Conservation (phyloP, 1,284 basidiomycete species). For the Cystobasidiaceae sp. region DNA sequence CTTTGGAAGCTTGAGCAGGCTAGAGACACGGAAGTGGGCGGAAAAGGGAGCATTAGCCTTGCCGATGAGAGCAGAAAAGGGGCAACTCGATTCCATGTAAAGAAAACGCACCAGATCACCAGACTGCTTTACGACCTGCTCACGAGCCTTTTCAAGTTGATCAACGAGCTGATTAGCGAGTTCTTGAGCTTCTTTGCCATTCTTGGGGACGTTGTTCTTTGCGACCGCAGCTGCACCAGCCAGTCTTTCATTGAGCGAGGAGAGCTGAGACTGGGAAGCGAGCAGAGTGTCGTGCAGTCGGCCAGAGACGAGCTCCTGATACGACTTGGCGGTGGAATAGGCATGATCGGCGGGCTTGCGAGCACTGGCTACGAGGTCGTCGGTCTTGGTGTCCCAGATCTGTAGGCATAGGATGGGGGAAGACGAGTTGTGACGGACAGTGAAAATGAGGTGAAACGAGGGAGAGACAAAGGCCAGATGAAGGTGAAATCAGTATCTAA, state of each 20-base stretch:
- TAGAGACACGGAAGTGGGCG: too few species aligned
- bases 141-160: constrained; percentile 12
- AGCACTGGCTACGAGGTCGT: constrained; percentile 24
- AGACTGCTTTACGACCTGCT: constrained; percentile 17
- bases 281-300: constrained; percentile 24
- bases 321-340: constrained; percentile 24
- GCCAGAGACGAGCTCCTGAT: constrained; percentile 17
- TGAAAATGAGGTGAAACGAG: background rate
- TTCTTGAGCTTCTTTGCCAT: constrained; percentile 26
- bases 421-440: background rate
- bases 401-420: too few species aligned
- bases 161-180: constrained; percentile 12
- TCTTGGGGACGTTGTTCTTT: constrained; percentile 15
- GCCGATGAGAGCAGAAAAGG: too few species aligned
- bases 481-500: background rate
- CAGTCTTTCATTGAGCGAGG: constrained; percentile 12
- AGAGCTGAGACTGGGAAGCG: background rate
- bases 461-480: too few species aligned
- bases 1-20: constrained; percentile 29
- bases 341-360: constrained; percentile 31
- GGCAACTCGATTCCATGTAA: background rate
- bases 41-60: background rate
- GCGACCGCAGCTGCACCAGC: constrained; percentile 14
- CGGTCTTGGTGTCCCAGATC: constrained; percentile 26
- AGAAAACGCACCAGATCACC: constrained; percentile 17